Evolutionary conservation across 805 yeast species (phyloP).

Genomic region (Komagataella mondaviorum): DNA sequence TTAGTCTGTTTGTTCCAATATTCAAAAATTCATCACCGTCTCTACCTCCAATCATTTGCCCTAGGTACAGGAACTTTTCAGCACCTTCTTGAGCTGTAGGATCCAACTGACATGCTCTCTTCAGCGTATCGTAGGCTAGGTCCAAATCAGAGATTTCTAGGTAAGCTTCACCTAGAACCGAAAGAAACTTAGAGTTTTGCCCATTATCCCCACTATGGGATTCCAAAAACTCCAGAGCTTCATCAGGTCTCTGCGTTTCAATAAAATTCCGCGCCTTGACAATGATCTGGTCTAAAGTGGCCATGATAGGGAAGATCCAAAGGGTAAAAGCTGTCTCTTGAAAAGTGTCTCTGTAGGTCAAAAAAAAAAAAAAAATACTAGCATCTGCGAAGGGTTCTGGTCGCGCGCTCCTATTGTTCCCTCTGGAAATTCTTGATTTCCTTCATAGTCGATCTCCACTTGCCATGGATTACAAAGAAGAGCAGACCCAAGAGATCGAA

Average conservation of each 20-base stretch:
- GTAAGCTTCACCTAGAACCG: slow-evolving; percentile 60
- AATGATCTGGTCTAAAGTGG: slow-evolving; percentile 8
- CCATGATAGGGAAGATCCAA: not conserved
- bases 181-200: slow-evolving; percentile 31
- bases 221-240: slow-evolving; percentile 36
- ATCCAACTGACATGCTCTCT: slow-evolving; percentile 53
- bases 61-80: slow-evolving; percentile 80
- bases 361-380: not conserved
- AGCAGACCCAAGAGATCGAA: slow-evolving; percentile 82
- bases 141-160: slow-evolving; percentile 75
- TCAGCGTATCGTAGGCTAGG: slow-evolving; percentile 53
- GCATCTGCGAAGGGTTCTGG: not conserved
- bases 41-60: slow-evolving; percentile 78
- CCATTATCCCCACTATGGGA: slow-evolving; percentile 21
- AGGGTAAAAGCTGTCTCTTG: not conserved
- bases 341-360: not conserved
- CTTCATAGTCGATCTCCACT: not conserved
- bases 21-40: slow-evolving; percentile 55
- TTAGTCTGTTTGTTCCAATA: slow-evolving; percentile 45
- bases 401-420: not conserved
- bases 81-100: slow-evolving; percentile 51
- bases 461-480: slow-evolving; percentile 64
- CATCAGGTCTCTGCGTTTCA: slow-evolving; percentile 34
- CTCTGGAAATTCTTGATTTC: not conserved
- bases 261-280: slow-evolving; percentile 28